Percentiles rank a stretch among this genome's conserved stretches.
phyloP scores from a whole-genome alignment of 2,329 filamentous ascomycete genomes.

The Diaporthe caulivora region DNA sequence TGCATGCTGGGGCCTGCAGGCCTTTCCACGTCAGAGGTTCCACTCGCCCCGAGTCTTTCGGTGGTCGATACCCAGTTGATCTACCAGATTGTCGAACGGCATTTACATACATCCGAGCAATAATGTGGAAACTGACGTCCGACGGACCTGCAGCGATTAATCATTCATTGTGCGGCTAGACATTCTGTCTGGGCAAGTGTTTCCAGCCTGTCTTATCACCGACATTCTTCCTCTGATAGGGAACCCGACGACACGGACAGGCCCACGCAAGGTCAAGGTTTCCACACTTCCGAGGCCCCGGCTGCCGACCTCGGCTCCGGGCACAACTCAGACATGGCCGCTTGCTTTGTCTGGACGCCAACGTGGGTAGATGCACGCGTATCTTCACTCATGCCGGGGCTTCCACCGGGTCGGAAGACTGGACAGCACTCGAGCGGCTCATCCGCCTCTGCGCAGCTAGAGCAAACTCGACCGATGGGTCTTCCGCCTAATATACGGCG shows the following conservation, averaged over 20 bases:
- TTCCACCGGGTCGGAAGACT: not conserved
- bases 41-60: not conserved
- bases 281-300: not conserved
- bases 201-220: not conserved
- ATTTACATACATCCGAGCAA: not conserved
- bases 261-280: conserved; percentile 7
- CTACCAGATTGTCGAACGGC: not conserved
- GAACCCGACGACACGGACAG: not conserved
- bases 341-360: not conserved
- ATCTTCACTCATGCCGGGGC: not conserved
- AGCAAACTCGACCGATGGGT: not conserved
- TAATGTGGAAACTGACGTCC: conserved; percentile 1
- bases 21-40: conserved; percentile 20
- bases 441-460: not conserved
- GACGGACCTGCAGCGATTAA: not conserved
- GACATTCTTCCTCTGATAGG: not conserved
- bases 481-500: not conserved
- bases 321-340: not conserved
- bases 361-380: not conserved
- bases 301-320: not conserved
- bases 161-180: not conserved
- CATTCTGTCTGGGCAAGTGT: not conserved
- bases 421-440: not conserved
- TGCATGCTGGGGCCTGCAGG: not conserved
- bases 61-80: not conserved